Evolutionary conservation across 495 filamentous ascomycete species (phyloP).

Genomic region (Barbatosphaeria neglecta): DNA sequence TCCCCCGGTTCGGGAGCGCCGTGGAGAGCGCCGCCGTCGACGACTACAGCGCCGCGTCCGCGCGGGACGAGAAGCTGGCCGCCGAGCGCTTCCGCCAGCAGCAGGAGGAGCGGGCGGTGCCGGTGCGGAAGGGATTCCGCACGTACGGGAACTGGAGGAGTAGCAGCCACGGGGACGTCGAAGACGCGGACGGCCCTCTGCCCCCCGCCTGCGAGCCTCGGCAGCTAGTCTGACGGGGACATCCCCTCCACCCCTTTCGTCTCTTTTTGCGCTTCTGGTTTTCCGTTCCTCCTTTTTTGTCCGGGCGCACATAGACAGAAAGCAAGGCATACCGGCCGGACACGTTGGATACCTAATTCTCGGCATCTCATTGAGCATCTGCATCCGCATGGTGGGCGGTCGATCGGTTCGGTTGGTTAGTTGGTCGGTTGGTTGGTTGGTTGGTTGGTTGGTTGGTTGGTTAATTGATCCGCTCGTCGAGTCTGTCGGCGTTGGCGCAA

Average conservation of each 20-base stretch:
- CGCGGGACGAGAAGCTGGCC: not conserved
- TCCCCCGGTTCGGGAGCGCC: not conserved
- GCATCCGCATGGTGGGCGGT: too few relatives aligned
- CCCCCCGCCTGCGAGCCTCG: not conserved
- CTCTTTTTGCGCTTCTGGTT: not conserved
- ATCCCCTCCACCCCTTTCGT: not conserved
- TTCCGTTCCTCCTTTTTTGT: not conserved
- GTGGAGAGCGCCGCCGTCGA: slow-evolving; percentile 1
- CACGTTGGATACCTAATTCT: too few relatives aligned
- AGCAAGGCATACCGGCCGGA: too few relatives aligned
- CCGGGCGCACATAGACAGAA: too few relatives aligned
- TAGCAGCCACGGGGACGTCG: slow-evolving; percentile 1
- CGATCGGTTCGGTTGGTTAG: too few relatives aligned
- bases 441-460: too few relatives aligned
- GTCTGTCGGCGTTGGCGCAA: too few relatives aligned
- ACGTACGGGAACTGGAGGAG: slow-evolving; percentile 1
- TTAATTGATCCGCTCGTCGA: too few relatives aligned
- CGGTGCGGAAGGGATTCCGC: not conserved
- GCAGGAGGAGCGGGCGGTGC: not conserved
- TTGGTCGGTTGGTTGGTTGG: too few relatives aligned
- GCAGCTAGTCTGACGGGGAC: not conserved
- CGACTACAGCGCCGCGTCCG: not conserved
- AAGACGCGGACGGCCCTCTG: not conserved
- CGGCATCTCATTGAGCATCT: too few relatives aligned
- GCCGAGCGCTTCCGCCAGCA: not conserved